Evolutionary conservation across 306 rosid species (phyloP).

Genomic region (Vachellia pachyceras): DNA sequence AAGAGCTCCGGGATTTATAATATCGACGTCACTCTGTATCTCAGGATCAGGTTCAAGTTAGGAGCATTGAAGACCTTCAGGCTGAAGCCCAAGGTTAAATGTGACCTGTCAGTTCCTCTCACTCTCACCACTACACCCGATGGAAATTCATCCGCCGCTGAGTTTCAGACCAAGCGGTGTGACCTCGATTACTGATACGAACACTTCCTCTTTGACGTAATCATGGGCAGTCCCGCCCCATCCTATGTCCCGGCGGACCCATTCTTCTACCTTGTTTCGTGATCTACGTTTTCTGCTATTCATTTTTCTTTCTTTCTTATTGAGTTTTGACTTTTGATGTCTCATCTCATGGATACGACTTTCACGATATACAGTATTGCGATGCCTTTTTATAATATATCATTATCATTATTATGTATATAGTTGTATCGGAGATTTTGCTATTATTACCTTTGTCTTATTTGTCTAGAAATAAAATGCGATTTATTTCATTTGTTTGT

Average conservation of each 20-base stretch:
- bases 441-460: not conserved
- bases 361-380: slow-evolving; percentile 11
- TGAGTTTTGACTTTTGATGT: not conserved
- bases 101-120: slow-evolving; percentile 65
- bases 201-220: not conserved
- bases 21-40: slow-evolving; percentile 63
- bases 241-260: not conserved
- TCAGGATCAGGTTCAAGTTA: slow-evolving; percentile 62
- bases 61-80: slow-evolving; percentile 50
- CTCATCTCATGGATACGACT: not conserved
- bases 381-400: not conserved
- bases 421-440: not conserved
- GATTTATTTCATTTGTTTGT: not conserved
- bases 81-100: slow-evolving; percentile 62
- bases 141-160: slow-evolving; percentile 25
- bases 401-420: not conserved
- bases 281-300: not conserved
- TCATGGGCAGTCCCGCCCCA: not conserved
- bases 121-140: slow-evolving; percentile 4
- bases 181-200: slow-evolving; percentile 51
- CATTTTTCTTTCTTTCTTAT: not conserved
- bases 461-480: not conserved
- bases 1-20: slow-evolving; percentile 45
- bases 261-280: not conserved
- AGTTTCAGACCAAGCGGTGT: slow-evolving; percentile 61